Evolutionary conservation across 768 basidiomycete genomes (phyloP).

Genomic region (Terana coerulea): DNA sequence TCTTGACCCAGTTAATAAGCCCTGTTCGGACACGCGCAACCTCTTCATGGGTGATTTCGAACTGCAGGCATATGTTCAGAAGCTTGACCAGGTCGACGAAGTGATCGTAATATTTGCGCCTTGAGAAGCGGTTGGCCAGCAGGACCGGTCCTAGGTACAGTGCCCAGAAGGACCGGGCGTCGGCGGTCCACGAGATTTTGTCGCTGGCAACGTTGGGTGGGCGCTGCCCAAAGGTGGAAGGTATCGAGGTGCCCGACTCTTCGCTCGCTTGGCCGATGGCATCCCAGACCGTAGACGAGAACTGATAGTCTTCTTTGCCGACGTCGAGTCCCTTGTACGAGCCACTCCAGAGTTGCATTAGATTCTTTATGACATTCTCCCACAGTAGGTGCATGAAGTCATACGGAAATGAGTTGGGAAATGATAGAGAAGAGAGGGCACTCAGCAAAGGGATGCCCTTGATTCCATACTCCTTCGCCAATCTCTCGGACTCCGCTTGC

Average conservation of each 20-base stretch:
- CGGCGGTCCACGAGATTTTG: conserved; percentile 29
- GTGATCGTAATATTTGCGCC: conserved; percentile 36
- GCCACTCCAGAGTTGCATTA: conserved; percentile 38
- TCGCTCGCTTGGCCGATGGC: conserved; percentile 33
- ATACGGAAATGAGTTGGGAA: conserved; percentile 40
- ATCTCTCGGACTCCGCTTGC: conserved; percentile 4
- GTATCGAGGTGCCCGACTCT: conserved; percentile 32
- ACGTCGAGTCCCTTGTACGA: conserved; percentile 36
- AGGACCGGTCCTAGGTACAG: conserved; percentile 37
- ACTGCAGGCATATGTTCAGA: conserved; percentile 34
- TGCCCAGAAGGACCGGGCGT: conserved; percentile 38
- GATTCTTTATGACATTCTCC: conserved; percentile 40
- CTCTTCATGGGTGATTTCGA: conserved; percentile 23
- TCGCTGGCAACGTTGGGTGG: conserved; percentile 31
- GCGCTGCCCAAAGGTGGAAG: conserved; percentile 34
- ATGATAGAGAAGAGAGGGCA: conserved; percentile 29
- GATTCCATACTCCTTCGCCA: conserved; percentile 19
- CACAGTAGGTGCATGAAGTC: conserved; percentile 50
- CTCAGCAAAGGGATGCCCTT: conserved; percentile 28
- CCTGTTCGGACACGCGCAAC: conserved; percentile 21
- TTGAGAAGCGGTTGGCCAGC: conserved; percentile 29
- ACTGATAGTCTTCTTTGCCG: conserved; percentile 24
- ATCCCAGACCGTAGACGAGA: conserved; percentile 35
- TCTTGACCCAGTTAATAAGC: conserved; percentile 33
- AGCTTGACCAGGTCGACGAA: conserved; percentile 37